phyloP scores from a whole-genome alignment of 768 basidiomycete genomes.

The Lentinula aciculospora region DNA sequence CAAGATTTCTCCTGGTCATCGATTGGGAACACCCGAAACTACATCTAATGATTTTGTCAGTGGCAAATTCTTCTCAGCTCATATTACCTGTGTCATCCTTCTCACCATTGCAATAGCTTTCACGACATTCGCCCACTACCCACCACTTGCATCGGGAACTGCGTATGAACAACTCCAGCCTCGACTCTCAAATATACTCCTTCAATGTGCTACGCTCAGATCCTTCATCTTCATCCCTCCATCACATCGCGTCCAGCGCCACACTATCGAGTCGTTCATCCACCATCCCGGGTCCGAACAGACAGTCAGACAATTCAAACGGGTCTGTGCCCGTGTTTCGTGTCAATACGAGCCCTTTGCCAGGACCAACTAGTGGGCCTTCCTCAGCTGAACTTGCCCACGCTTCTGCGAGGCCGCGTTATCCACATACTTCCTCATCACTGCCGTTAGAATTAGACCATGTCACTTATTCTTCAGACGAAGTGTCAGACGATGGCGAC shows the following conservation, averaged over 20 bases:
- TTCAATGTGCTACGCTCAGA: slow-evolving; percentile 7
- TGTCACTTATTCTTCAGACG: slow-evolving; percentile 15
- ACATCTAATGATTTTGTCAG: background rate
- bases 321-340: background rate
- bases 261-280: background rate
- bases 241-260: slow-evolving; percentile 7
- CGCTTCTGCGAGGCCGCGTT: background rate
- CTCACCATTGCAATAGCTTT: background rate
- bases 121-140: background rate
- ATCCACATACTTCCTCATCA: slow-evolving; percentile 9
- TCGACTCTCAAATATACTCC: background rate
- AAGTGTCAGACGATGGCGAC: slow-evolving; percentile 14
- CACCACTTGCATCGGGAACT: background rate
- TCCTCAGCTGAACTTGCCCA: background rate
- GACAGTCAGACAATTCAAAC: background rate
- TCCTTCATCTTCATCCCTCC: slow-evolving; percentile 6
- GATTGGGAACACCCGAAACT: background rate
- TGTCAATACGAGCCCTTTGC: background rate
- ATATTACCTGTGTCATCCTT: background rate
- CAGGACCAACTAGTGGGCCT: background rate
- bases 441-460: slow-evolving; percentile 13
- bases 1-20: background rate
- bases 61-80: background rate
- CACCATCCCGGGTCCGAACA: background rate
- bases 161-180: background rate